A percentile compares a stretch with the other conserved stretches of the same genome.
Conservation (phyloP, 1,284 basidiomycete genomes). For the Tilletia setariae region DNA sequence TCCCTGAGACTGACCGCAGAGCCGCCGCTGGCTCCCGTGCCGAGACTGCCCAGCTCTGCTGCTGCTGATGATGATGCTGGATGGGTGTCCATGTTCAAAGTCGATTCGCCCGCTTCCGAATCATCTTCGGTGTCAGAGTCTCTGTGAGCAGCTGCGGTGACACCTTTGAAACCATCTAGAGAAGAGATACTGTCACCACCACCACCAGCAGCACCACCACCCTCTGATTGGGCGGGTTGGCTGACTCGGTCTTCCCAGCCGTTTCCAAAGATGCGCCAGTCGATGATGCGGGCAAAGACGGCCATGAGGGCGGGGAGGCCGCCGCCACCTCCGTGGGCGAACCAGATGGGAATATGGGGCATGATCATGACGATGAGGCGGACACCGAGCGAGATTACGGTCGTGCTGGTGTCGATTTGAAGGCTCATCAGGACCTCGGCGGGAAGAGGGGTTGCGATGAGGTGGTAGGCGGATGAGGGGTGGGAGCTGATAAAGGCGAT, state of each 20-base stretch:
- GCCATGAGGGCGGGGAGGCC: constrained; percentile 41
- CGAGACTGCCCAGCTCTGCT: too few relatives aligned
- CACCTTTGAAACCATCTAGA: too few relatives aligned
- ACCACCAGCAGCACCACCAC: neutral
- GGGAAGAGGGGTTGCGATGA: constrained; percentile 45
- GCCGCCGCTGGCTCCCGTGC: neutral
- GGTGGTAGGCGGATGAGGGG: constrained; percentile 46
- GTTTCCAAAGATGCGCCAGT: constrained; percentile 37
- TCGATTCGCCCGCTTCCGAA: constrained; percentile 5
- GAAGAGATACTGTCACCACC: too few relatives aligned
- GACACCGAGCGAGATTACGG: constrained; percentile 38
- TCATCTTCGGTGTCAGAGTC: too few relatives aligned
- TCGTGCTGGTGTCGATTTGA: constrained; percentile 43
- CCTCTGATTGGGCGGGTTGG: constrained; percentile 27
- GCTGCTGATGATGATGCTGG: neutral
- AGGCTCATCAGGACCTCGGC: constrained; percentile 36
- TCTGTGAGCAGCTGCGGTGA: too few relatives aligned
- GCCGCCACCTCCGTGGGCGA: constrained; percentile 42
- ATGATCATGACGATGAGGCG: constrained; percentile 48
- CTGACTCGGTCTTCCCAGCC: constrained; percentile 39
- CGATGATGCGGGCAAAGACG: constrained; percentile 47
- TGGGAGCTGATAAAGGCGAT: constrained; percentile 46
- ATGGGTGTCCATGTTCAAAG: neutral
- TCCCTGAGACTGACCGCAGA: constrained; percentile 10
- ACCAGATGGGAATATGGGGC: constrained; percentile 50